Evolutionary conservation across 2,329 filamentous ascomycete species (phyloP), one percentile per base, ranked within the genome.

Genomic region (Grosmannia penicillata): DNA sequence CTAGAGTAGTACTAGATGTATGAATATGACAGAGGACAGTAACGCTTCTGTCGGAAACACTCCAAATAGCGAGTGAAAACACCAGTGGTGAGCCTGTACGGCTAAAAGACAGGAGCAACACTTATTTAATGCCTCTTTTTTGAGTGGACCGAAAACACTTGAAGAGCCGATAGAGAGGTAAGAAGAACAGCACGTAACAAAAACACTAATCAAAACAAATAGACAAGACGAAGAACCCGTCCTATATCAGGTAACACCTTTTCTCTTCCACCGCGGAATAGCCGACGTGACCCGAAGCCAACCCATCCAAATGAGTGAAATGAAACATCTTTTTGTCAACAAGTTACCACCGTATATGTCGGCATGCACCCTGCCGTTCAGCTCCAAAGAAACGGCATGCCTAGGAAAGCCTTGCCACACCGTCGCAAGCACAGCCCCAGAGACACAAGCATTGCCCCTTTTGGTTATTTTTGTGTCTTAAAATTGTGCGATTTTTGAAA

Each of bases 241-340:
- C 26, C 38, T 39, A 32, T 32, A 39, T 33, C 33, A 31, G 27
- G 33, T 19, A 31, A 36, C 38, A 40, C 32, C 38, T 23, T 39
- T 38, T 36, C 22, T 31, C 25, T 29, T 34, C 25, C 30, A 17
- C 27, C 30, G 31, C 37, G 33, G 33, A 38, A 11, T 23, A 33
- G 10, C 33, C 22, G 21, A 31, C 22, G 28, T 22, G 21, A 26
- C 17, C 30, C 30, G 17, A 22, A 29, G 29, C 28, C 10, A 29
- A 26, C 22, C 21, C 36, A 25, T 25, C 14, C n/a, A 25, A 18
- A 25, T n/a, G 10, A 22, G 9, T n/a, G 15, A 30, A 27, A 19
- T n/a, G 13, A n/a, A n/a, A 9, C 21, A 19, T 23, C 19, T 33
- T 38, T 15, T 34, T 25, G n/a, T 23, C 31, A 38, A 33, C 24